Evolutionary conservation across 1,139 yeast genomes (phyloP).

Genomic region (Geotrichum australiense): DNA sequence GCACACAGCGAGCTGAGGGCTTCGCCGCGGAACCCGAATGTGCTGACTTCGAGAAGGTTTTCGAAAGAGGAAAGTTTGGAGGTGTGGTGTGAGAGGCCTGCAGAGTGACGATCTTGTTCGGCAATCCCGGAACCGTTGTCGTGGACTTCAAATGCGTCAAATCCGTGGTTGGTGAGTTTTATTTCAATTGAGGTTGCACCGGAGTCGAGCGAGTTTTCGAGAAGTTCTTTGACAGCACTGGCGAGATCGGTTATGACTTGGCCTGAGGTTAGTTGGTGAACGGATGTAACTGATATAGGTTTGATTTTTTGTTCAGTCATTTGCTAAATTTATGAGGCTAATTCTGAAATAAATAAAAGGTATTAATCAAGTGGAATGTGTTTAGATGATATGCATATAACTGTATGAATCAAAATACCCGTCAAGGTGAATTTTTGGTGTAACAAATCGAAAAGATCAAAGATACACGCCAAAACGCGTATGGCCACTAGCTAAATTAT

Average conservation of each 20-base stretch:
- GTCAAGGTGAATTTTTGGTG: no score
- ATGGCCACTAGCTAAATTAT: no score
- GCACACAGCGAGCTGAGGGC: constrained; percentile 33
- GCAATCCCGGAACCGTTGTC: constrained; percentile 79
- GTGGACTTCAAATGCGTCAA: constrained; percentile 61
- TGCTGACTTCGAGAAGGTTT: constrained; percentile 41
- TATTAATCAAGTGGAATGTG: no score
- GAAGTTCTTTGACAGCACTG: constrained; percentile 73
- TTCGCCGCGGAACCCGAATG: constrained; percentile 40
- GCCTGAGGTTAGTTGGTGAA: constrained; percentile 79
- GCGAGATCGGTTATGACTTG: constrained; percentile 80
- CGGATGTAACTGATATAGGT: constrained; percentile 42
- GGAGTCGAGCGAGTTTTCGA: constrained; percentile 86
- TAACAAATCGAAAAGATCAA: no score
- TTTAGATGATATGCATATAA: no score
- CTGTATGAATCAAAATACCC: no score
- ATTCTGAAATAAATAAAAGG: no score
- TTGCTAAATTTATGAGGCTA: no score
- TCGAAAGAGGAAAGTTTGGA: constrained; percentile 60
- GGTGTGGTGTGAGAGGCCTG: constrained; percentile 72
- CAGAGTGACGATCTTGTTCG: constrained; percentile 47
- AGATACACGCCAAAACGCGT: no score
- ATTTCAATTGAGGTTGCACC: constrained; percentile 60
- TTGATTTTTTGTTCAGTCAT: constrained; percentile 21
- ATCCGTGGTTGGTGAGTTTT: constrained; percentile 60